A percentile compares a stretch with the other conserved stretches of the same genome.
These are phyloP conservation scores for Trichoderma sp. DNA, from an alignment of 2,329 filamentous ascomycete genomes.

Conservation along the genomic window DNA sequence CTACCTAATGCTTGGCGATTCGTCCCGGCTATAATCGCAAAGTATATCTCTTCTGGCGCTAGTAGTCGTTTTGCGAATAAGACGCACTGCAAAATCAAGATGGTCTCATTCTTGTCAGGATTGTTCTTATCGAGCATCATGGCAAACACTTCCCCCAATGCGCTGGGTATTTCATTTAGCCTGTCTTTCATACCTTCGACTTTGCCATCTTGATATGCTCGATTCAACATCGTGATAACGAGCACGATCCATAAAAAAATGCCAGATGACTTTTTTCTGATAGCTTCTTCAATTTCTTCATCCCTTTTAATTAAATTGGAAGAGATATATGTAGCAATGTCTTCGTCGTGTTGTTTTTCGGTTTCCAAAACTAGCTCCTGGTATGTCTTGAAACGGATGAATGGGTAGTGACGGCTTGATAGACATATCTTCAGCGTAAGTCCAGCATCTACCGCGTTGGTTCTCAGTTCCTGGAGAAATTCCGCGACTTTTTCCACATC, in stretches of 20 bases:
- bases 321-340: not conserved
- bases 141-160: not conserved
- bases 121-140: not conserved
- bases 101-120: not conserved
- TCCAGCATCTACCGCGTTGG: rapidly evolving
- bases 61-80: not conserved
- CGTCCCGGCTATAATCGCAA: not conserved
- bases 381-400: not conserved
- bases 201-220: not conserved
- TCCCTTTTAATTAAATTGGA: not conserved
- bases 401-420: not conserved
- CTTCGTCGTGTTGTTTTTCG: not conserved
- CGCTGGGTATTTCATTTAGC: not conserved
- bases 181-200: not conserved
- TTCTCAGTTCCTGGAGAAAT: not conserved
- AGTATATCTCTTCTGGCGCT: not conserved
- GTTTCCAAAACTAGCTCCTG: not conserved
- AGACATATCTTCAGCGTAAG: not conserved
- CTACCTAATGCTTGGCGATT: not conserved
- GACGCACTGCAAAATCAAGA: not conserved
- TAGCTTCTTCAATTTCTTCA: not conserved
- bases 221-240: not conserved
- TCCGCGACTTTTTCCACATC: not conserved
- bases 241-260: not conserved
- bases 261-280: not conserved